phyloP scores from a whole-genome alignment of 2,329 filamentous ascomycete species.

The Bisporella sp. region DNA sequence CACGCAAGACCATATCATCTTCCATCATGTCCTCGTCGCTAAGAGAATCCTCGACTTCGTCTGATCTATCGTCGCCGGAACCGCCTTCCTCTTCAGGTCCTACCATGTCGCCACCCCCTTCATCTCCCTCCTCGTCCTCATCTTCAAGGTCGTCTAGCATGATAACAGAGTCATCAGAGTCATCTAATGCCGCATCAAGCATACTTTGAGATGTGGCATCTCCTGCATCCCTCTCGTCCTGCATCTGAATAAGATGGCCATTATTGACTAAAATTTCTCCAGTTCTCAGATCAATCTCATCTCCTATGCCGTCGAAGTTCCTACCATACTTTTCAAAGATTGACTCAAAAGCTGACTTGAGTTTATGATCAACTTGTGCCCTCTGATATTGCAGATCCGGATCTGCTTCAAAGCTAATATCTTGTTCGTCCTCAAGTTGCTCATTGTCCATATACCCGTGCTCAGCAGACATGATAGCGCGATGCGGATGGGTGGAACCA shows the following conservation, averaged over 20 bases:
- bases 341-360: conserved; percentile 78
- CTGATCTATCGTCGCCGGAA: conserved; percentile 20
- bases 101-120: conserved; percentile 18
- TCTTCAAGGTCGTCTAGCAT: conserved; percentile 24
- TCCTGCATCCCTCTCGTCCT: conserved; percentile 46
- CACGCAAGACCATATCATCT: conserved; percentile 26
- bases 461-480: conserved; percentile 7
- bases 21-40: conserved; percentile 23
- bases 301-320: conserved; percentile 76
- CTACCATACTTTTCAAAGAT: conserved; percentile 86
- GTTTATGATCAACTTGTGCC: conserved; percentile 58
- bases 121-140: conserved; percentile 15
- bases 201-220: conserved; percentile 5
- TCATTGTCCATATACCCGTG: conserved; percentile 9
- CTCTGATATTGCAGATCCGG: conserved; percentile 55
- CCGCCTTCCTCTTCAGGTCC: conserved; percentile 14
- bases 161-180: conserved; percentile 14
- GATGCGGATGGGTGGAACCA: no score
- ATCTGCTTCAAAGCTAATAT: conserved; percentile 40
- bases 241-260: conserved; percentile 68
- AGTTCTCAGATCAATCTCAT: conserved; percentile 81
- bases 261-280: conserved; percentile 84
- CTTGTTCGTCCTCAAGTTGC: conserved; percentile 1
- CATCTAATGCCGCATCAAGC: conserved; percentile 4
- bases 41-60: conserved; percentile 11